A percentile compares a stretch with the other conserved stretches of the same genome.
Conservation (phyloP, 1,139 yeast species). For the Saccharomyces hybrid region DNA sequence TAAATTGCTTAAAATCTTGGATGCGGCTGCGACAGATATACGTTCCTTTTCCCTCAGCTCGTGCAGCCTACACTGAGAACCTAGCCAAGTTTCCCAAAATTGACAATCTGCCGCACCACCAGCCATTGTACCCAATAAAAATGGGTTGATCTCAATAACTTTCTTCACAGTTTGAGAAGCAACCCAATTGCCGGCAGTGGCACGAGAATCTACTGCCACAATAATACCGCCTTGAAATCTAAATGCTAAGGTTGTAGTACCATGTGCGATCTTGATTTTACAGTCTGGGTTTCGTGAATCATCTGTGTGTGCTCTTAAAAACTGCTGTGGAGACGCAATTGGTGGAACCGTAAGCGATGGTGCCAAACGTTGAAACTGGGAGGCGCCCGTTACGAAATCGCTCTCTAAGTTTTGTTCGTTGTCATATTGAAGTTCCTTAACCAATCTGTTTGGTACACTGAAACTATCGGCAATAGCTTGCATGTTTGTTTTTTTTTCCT, state of each 20-base stretch:
- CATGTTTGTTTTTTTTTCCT: conserved; percentile 13
- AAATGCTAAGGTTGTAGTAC: conserved; percentile 95
- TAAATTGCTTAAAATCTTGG: conserved; percentile 83
- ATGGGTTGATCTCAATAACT: conserved; percentile 94
- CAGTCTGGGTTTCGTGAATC: conserved; percentile 89
- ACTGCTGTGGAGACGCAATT: conserved; percentile 86
- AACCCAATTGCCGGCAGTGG: conserved; percentile 98
- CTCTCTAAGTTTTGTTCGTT: conserved; percentile 32
- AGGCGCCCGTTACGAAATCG: conserved; percentile 31
- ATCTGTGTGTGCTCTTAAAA: conserved; percentile 95
- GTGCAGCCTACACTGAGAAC: conserved; percentile 91
- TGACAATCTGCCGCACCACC: conserved; percentile 99
- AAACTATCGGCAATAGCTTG: conserved; percentile 30
- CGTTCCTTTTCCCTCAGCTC: conserved; percentile 92
- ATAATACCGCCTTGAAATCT: conserved; percentile 93
- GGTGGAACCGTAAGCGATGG: conserved; percentile 76
- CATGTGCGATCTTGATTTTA: conserved; percentile 94
- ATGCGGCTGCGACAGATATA: conserved; percentile 94
- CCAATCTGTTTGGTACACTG: conserved; percentile 16
- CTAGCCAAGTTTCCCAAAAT: conserved; percentile 98
- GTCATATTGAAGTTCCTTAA: conserved; percentile 24
- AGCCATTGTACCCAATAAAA: conserved; percentile 95
- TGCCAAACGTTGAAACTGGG: conserved; percentile 34
- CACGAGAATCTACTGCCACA: conserved; percentile 96
- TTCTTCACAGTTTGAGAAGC: conserved; percentile 97